Base-by-base conservation (phyloP, 202 grass and related monocot species). In the Zoysia matrella region DNA sequence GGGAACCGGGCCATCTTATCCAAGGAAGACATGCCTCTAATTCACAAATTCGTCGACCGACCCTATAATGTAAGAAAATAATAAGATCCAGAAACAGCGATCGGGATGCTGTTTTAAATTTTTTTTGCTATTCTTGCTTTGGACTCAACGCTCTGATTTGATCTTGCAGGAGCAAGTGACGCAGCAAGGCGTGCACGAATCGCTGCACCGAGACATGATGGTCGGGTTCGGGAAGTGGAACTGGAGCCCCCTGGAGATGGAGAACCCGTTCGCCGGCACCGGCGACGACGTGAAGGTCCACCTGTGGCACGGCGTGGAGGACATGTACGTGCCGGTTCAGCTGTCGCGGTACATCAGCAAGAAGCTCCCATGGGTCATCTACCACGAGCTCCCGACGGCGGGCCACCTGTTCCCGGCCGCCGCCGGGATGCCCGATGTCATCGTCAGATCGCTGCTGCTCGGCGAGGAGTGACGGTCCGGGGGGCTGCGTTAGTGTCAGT, bases 281-380 rank as follows among this genome's bases (percentile, higher is more conserved):
- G 68, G 52, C 36, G 86, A 64, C 4, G 75, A 61, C 56, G 86
- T 85, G 16, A 84, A 84, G 69, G 86, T 98, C 70, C 95, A 95
- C 72, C 52, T 98, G 50, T 94, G 90, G 92, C 95, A 98, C 15
- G 95, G 92, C 30, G 76, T 76, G 6, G 80, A 93, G 88, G 95
- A 98, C 14, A 47, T 44, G 42, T 78, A 90, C 66, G 88, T 94
- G 73, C 92, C 90, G 2, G 75, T 86, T 8, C 81, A 15, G 15
- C 3, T 93, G 84, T 94, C 95, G 1, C 79, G 79, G 40, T 88
- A 91, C 82, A 88, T 98, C 85, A 73, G 60, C 43, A 73, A 91
- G 72, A 93, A 82, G 68, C 82, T 95, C 15, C 83, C 90, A 0
- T 95, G 92, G 95, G 85, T 98, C 58, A 51, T 77, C 47, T 98